Evolutionary conservation across 306 rosid genomes (phyloP).

Genomic region (Lablab purpureus): DNA sequence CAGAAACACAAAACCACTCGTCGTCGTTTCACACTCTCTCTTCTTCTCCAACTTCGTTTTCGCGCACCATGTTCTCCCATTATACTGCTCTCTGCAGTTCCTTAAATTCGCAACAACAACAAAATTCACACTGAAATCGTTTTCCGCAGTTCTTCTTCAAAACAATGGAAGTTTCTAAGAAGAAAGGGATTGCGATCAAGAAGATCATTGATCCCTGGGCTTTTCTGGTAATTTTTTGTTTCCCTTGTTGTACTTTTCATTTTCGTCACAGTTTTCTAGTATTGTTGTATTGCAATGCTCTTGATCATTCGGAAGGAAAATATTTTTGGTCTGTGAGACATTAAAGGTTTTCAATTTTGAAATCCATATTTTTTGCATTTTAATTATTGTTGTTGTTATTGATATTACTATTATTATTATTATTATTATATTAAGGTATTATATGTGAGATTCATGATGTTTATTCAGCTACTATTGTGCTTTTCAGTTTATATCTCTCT

Average conservation of each 20-base stretch:
- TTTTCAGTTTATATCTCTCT: background rate
- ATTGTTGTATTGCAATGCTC: background rate
- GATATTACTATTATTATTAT: background rate
- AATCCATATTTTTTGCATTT: background rate
- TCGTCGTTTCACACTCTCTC: constrained; percentile 6
- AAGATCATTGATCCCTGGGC: constrained; percentile 68
- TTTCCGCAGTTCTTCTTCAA: background rate
- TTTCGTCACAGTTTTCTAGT: constrained; percentile 10
- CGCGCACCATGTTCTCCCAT: constrained; percentile 21
- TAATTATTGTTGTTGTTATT: background rate
- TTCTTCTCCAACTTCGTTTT: background rate
- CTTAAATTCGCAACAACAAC: background rate
- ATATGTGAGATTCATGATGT: background rate
- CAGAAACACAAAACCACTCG: background rate
- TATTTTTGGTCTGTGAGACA: background rate
- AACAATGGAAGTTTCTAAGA: constrained; percentile 37
- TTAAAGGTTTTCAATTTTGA: background rate
- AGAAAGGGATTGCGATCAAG: constrained; percentile 38
- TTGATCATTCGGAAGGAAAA: background rate
- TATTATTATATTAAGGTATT: background rate
- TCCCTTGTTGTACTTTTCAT: background rate
- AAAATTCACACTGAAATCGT: background rate
- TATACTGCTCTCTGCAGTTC: background rate
- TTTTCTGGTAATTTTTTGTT: constrained; percentile 63
- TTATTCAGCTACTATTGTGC: background rate